phyloP scores from a whole-genome alignment of 441 rosid genomes.

The Brassica balearica region DNA sequence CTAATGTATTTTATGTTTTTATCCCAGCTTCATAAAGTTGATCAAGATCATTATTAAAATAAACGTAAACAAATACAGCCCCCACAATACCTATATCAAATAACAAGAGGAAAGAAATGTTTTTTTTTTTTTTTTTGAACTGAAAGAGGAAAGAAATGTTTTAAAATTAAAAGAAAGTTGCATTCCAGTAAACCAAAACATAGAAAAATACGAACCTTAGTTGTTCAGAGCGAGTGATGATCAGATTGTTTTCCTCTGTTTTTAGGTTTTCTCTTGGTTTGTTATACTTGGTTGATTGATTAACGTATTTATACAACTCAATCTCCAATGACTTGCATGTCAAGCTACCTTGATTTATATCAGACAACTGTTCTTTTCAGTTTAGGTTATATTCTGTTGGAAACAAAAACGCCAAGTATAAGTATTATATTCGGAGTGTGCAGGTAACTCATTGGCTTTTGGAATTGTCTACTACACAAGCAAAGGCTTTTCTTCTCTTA shows the following conservation, averaged over 20 bases:
- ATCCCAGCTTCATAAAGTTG: background rate
- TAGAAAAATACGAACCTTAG: constrained; percentile 19
- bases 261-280: constrained; percentile 1
- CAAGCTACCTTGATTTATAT: background rate
- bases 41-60: background rate
- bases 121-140: no score
- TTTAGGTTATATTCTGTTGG: constrained; percentile 12
- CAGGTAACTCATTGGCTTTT: background rate
- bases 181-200: background rate
- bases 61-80: background rate
- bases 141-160: background rate
- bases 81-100: background rate
- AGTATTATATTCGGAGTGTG: constrained; percentile 5
- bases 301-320: constrained; percentile 38
- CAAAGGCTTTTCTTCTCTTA: background rate
- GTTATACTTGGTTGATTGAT: constrained; percentile 2
- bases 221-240: background rate
- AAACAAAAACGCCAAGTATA: constrained; percentile 30
- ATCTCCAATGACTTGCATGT: constrained; percentile 2
- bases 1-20: background rate
- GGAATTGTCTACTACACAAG: constrained; percentile 29
- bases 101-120: background rate
- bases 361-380: background rate
- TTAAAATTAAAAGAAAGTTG: background rate
- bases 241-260: background rate